Conservation (phyloP, 495 filamentous ascomycete species). For the Penicillium simplicissimum region DNA sequence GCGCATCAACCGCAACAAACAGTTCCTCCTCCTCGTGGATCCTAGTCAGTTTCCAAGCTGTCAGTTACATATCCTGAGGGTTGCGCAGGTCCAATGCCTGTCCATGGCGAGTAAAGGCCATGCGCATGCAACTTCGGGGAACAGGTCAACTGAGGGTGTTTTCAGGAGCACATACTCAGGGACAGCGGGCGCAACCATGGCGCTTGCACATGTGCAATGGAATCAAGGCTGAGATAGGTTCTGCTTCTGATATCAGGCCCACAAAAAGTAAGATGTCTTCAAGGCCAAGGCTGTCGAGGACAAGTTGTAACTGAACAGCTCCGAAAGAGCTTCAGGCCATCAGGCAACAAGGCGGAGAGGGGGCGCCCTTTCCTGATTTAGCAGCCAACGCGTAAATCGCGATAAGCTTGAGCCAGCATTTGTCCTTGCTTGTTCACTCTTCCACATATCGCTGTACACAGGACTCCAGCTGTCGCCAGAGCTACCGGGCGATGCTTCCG, state of each 20-base stretch:
- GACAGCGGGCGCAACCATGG: slow-evolving; percentile 86
- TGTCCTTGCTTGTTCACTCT: neutral
- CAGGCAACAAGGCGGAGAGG: slow-evolving; percentile 34
- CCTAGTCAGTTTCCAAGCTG: slow-evolving; percentile 46
- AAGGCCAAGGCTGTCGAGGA: slow-evolving; percentile 4
- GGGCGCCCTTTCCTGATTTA: slow-evolving; percentile 33
- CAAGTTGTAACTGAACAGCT: slow-evolving; percentile 19
- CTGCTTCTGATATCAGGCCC: neutral
- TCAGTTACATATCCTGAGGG: slow-evolving; percentile 21
- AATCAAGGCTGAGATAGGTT: slow-evolving; percentile 2
- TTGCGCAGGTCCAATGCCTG: slow-evolving; percentile 13
- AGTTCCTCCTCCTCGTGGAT: slow-evolving; percentile 85
- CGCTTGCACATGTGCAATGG: slow-evolving; percentile 36
- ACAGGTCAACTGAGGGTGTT: slow-evolving; percentile 35
- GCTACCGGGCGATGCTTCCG: slow-evolving; percentile 25
- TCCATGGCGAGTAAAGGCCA: slow-evolving; percentile 20
- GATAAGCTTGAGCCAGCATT: slow-evolving; percentile 3
- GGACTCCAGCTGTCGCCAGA: slow-evolving; percentile 4
- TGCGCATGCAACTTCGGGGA: slow-evolving; percentile 33
- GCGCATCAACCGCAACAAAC: slow-evolving; percentile 83
- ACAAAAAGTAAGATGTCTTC: slow-evolving; percentile 2
- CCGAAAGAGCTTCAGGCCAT: slow-evolving; percentile 27
- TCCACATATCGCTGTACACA: neutral
- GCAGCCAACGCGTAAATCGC: slow-evolving; percentile 36
- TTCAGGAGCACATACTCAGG: slow-evolving; percentile 68